phyloP scores from a whole-genome alignment of 2,329 filamentous ascomycete genomes.

The Polychaeton citri region DNA sequence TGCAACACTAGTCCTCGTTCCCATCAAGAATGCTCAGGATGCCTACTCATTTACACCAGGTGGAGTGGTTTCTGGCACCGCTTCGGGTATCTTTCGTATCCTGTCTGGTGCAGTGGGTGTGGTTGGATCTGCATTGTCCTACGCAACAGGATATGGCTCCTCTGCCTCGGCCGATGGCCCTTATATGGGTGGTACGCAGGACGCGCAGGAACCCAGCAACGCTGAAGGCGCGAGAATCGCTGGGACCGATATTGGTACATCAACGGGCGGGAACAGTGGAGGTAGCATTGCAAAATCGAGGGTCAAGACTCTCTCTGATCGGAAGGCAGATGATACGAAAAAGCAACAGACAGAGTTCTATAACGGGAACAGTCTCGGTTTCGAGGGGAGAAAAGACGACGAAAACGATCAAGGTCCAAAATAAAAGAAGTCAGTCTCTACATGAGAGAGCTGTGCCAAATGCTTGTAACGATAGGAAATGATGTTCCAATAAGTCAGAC shows the following conservation, averaged over 20 bases:
- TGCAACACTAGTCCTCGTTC: conserved; percentile 70
- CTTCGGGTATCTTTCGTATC: conserved; percentile 23
- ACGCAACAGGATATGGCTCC: conserved; percentile 8
- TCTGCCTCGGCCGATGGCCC: conserved; percentile 2
- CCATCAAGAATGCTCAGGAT: conserved; percentile 47
- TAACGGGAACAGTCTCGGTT: conserved; percentile 75
- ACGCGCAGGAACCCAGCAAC: conserved; percentile 7
- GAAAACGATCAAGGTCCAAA: too few relatives aligned
- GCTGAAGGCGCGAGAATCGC: conserved; percentile 12
- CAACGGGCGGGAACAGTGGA: conserved; percentile 6
- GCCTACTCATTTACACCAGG: conserved; percentile 38
- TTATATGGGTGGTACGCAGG: conserved; percentile 16
- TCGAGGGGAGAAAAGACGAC: conserved; percentile 38
- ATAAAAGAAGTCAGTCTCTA: too few relatives aligned
- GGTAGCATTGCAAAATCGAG: conserved; percentile 19
- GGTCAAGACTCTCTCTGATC: conserved; percentile 34
- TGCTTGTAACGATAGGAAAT: too few relatives aligned
- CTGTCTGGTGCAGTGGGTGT: conserved; percentile 22
- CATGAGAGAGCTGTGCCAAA: too few relatives aligned
- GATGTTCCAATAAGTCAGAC: too few relatives aligned
- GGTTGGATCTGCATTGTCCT: conserved; percentile 19
- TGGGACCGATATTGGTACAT: conserved; percentile 5
- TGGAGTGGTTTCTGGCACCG: conserved; percentile 11
- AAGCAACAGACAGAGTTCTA: conserved; percentile 55
- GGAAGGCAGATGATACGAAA: conserved; percentile 20